Percentiles rank a stretch among this genome's conserved stretches.
Evolutionary conservation across 176 grass and related monocot genomes (phyloP).

Genomic region (Dactylis glomerata): DNA sequence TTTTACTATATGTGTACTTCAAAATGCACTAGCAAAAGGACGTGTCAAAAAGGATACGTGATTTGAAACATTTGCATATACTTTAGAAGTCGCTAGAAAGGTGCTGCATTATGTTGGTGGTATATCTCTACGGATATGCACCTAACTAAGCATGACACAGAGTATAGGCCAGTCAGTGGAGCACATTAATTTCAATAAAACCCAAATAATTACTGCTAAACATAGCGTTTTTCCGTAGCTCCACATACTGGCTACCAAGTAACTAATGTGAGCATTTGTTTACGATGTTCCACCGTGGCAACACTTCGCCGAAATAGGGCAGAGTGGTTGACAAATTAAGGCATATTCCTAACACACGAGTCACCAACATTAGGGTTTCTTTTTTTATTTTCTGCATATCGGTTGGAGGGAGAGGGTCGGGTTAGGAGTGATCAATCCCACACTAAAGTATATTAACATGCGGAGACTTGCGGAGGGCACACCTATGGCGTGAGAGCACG

Average conservation of each 20-base stretch:
- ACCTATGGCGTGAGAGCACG: neutral
- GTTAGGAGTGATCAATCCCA: neutral
- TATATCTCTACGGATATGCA: neutral
- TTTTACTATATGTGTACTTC: neutral
- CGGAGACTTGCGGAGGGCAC: neutral
- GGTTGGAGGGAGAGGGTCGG: too few species aligned
- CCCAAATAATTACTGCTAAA: neutral
- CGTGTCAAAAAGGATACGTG: neutral
- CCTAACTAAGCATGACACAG: neutral
- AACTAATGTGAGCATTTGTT: neutral
- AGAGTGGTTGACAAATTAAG: neutral
- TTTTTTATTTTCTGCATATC: neutral
- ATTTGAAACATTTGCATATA: neutral
- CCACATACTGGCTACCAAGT: neutral
- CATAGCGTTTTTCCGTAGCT: neutral
- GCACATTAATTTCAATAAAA: neutral
- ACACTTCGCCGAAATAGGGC: neutral
- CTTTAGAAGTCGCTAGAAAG: neutral
- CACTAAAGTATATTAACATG: neutral
- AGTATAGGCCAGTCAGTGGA: neutral
- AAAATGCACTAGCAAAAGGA: neutral
- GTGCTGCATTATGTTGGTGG: neutral
- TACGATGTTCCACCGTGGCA: neutral
- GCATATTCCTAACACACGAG: neutral
- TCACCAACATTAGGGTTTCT: neutral